These are phyloP conservation scores for Fusarium transvaalense DNA, from an alignment of 2,329 filamentous ascomycete species.

Conservation along the genomic window DNA sequence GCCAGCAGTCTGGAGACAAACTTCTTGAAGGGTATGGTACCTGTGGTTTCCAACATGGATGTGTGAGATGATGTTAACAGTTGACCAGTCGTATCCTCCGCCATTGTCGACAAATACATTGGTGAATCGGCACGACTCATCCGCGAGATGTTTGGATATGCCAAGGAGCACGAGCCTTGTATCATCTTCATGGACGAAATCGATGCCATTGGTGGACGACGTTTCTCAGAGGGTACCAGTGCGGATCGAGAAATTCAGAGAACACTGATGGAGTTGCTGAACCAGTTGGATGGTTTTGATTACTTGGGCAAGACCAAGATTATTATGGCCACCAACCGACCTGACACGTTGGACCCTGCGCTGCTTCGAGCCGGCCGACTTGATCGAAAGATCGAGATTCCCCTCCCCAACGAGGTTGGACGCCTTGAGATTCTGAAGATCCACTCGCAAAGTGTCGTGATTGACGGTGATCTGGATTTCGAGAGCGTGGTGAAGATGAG, in stretches of 20 bases:
- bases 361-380: conserved; percentile 91
- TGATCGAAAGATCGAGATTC: conserved; percentile 98
- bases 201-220: conserved; percentile 94
- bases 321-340: conserved; percentile 99
- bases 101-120: conserved; percentile 99
- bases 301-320: conserved; percentile 99
- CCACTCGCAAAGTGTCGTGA: conserved; percentile 85
- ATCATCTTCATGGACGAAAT: conserved; percentile 99
- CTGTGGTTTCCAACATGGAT: background rate
- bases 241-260: conserved; percentile 98
- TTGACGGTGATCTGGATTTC: conserved; percentile 96
- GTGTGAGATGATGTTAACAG: conserved; percentile 36
- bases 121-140: conserved; percentile 97
- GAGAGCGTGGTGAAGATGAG: conserved; percentile 99
- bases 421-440: conserved; percentile 98
- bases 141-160: conserved; percentile 99
- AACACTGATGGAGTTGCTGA: conserved; percentile 97
- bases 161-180: conserved; percentile 98
- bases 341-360: conserved; percentile 94
- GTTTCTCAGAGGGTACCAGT: conserved; percentile 97
- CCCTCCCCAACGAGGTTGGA: conserved; percentile 95
- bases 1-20: conserved; percentile 98
- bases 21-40: conserved; percentile 86
- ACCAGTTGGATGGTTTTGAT: conserved; percentile 98
- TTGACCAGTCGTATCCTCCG: conserved; percentile 88